These are phyloP conservation scores for Pichia phayaonensis DNA, from an alignment of 805 yeast genomes.

Conservation along the genomic window DNA sequence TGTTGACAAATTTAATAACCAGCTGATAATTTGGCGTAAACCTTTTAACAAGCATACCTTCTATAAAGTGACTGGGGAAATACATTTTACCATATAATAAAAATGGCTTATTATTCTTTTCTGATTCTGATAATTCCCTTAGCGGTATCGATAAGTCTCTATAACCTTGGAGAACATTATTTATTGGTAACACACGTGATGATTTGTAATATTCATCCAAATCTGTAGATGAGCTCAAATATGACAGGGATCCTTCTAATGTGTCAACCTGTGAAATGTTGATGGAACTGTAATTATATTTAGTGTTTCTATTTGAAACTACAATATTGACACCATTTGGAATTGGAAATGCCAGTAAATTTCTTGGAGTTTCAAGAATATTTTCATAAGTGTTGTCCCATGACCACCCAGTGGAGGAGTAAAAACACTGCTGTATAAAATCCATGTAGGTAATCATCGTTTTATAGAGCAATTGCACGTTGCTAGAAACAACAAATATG, in stretches of 20 bases:
- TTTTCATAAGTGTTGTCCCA: conserved; percentile 70
- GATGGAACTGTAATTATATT: conserved; percentile 63
- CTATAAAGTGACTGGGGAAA: conserved; percentile 79
- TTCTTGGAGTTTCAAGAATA: conserved; percentile 62
- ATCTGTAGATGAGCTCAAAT: conserved; percentile 62
- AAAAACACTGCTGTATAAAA: conserved; percentile 66
- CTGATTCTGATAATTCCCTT: not conserved
- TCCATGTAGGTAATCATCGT: conserved; percentile 88
- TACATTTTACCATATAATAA: conserved; percentile 80
- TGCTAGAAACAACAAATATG: not conserved
- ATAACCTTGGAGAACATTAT: conserved; percentile 65
- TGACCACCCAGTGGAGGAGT: conserved; percentile 68
- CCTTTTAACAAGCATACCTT: conserved; percentile 75
- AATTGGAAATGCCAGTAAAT: conserved; percentile 62
- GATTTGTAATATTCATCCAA: conserved; percentile 40
- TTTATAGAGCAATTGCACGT: not conserved
- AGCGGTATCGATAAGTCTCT: conserved; percentile 17
- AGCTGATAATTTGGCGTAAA: conserved; percentile 55
- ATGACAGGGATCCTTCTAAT: conserved; percentile 77
- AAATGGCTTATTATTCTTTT: conserved; percentile 25
- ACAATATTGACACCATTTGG: conserved; percentile 62
- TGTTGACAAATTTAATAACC: conserved; percentile 68
- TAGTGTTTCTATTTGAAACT: conserved; percentile 63
- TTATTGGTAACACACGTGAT: conserved; percentile 48
- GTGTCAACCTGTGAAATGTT: conserved; percentile 55